Evolutionary conservation across 2,329 filamentous ascomycete genomes (phyloP), one percentile per base, ranked within the genome.

Genomic region (Fusarium continuum): DNA sequence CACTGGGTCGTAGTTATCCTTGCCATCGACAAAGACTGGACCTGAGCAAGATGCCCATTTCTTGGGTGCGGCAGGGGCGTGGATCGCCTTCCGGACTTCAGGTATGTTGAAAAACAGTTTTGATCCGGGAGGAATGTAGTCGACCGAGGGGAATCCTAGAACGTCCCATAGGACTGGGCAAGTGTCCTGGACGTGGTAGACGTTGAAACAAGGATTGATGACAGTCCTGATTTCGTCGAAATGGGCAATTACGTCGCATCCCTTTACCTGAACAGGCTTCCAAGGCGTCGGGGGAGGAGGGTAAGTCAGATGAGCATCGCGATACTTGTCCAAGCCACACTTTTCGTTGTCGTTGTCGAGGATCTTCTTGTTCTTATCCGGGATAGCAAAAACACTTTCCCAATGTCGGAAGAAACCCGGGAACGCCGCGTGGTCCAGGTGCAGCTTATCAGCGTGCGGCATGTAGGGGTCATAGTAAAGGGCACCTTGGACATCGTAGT

Each of bases 391-490:
- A 4, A 59, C 54, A 6, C 55, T 59, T 6, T 59, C 55, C 55
- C 55, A 59, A 17, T 59, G 55, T 0, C 54, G 31, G 0, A 59
- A 59, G 7, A 59, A 59, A 0, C 23, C 55, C 0, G 55, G 55
- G 8, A 59, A 59, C 0, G 55, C 55, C 13, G 55, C 55, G 7
- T 59, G 32, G 2, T 59, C 55, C 0, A 59, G 54, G 10, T 2
- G 45, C 0, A 59, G 19, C 8, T 59, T 41, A 1, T 53, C 54
- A 4, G 44, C 38, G 25, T 59, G 52, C 2, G 55, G 55, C 55
- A 59, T 59, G 7, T 59, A 36, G 11, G 55, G 55, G 4, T 59
- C 55, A 2, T 59, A 59, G 54, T 59, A 59, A 4, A 59, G 38
- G 6, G 55, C 44, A 2, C 55, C 55, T 6, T 53, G 29, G 2